These are phyloP conservation scores for Allium fistulosum DNA, from an alignment of 106 monocot genomes.

Conservation along the genomic window DNA sequence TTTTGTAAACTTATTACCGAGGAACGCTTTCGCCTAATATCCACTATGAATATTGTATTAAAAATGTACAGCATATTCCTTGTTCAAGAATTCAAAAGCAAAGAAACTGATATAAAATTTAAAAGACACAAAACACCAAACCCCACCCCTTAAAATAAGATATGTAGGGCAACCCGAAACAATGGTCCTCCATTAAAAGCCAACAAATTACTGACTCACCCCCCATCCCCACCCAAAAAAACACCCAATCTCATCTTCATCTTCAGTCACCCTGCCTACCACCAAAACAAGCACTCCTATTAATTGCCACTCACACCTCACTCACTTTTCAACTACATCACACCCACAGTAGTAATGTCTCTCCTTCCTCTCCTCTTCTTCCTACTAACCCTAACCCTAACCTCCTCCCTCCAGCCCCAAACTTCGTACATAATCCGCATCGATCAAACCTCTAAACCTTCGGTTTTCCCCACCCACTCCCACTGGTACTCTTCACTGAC, in stretches of 20 bases:
- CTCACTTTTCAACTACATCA: neutral
- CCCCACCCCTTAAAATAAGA: too few species aligned
- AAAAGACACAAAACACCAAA: too few species aligned
- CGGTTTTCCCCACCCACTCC: slow-evolving; percentile 60
- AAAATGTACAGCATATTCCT: too few species aligned
- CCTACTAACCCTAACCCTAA: slow-evolving; percentile 6
- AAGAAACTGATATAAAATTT: too few species aligned
- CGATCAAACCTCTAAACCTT: slow-evolving; percentile 51
- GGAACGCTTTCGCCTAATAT: too few species aligned
- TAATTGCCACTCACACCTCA: slow-evolving; percentile 1
- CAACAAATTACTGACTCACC: neutral
- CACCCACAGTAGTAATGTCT: slow-evolving; percentile 19
- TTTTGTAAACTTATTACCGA: too few species aligned
- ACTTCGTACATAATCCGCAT: slow-evolving; percentile 69
- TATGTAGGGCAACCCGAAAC: neutral
- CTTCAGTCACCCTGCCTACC: neutral
- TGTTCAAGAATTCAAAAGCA: too few species aligned
- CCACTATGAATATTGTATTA: too few species aligned
- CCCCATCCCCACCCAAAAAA: neutral
- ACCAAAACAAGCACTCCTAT: neutral
- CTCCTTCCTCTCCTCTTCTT: slow-evolving; percentile 18
- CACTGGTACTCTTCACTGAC: slow-evolving; percentile 76
- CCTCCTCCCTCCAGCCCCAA: slow-evolving; percentile 15
- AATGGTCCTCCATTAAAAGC: neutral
- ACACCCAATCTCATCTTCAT: neutral